phyloP scores from a whole-genome alignment of 2,329 filamentous ascomycete species.

The Xylariaceae sp. region DNA sequence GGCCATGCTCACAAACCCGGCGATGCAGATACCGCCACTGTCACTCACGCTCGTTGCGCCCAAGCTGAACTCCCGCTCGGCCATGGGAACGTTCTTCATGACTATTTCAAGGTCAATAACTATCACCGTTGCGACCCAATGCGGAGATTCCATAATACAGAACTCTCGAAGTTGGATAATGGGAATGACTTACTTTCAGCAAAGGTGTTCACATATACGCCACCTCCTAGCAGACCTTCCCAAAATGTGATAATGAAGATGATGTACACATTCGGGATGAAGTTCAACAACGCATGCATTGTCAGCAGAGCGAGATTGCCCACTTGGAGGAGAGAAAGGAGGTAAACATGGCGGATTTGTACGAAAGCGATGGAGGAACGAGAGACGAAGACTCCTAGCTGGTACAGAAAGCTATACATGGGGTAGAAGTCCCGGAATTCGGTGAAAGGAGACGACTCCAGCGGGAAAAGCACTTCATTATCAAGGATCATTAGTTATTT shows the following conservation, averaged over 20 bases:
- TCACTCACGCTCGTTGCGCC: conserved; percentile 89
- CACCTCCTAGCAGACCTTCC: conserved; percentile 86
- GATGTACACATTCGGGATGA: conserved; percentile 81
- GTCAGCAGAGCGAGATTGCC: conserved; percentile 70
- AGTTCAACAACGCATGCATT: conserved; percentile 70
- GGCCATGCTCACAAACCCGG: conserved; percentile 75
- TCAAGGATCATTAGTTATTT: conserved; percentile 1
- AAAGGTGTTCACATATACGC: conserved; percentile 95
- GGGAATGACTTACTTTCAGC: conserved; percentile 54
- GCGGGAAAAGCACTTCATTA: conserved; percentile 65
- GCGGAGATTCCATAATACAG: too few relatives aligned
- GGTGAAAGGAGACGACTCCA: conserved; percentile 68
- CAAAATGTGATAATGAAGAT: conserved; percentile 83
- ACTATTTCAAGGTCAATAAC: conserved; percentile 34
- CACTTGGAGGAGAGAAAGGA: conserved; percentile 76
- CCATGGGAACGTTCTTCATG: conserved; percentile 68
- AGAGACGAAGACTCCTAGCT: conserved; percentile 90
- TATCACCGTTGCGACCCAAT: neutral
- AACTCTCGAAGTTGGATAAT: neutral
- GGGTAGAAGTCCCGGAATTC: conserved; percentile 88
- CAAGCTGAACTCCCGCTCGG: conserved; percentile 85
- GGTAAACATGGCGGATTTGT: conserved; percentile 73
- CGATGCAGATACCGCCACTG: conserved; percentile 82
- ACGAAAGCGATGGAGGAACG: conserved; percentile 85
- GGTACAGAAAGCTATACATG: conserved; percentile 90